phyloP scores from a whole-genome alignment of 345 rosid species.

The Salix caprea region DNA sequence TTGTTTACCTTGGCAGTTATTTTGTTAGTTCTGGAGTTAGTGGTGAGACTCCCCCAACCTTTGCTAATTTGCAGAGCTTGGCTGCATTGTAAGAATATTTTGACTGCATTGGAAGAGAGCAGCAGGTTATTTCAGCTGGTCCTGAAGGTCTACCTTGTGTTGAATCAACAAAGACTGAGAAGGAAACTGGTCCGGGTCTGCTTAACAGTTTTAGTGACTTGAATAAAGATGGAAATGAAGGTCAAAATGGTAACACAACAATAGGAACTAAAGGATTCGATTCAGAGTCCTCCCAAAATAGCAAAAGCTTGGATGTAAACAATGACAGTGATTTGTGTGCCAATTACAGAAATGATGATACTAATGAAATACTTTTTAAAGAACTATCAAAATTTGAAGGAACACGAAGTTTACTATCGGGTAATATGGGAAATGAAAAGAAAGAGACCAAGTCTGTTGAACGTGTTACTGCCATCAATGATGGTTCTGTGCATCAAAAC shows the following conservation, averaged over 20 bases:
- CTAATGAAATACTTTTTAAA: slow-evolving; percentile 32
- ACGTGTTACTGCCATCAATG: slow-evolving; percentile 21
- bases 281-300: slow-evolving; percentile 58
- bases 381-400: slow-evolving; percentile 43
- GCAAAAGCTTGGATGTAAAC: slow-evolving; percentile 46
- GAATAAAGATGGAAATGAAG: slow-evolving; percentile 41
- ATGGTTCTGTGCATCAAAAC: slow-evolving; percentile 23
- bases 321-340: slow-evolving; percentile 42
- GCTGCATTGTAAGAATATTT: too few species aligned
- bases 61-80: too few species aligned
- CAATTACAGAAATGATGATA: slow-evolving; percentile 38
- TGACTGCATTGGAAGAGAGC: slow-evolving; percentile 28
- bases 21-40: too few species aligned
- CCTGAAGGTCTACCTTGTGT: slow-evolving; percentile 33
- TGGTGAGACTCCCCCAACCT: too few species aligned
- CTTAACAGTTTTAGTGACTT: slow-evolving; percentile 41
- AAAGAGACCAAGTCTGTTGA: slow-evolving; percentile 39
- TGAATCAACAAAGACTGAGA: slow-evolving; percentile 35
- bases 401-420: slow-evolving; percentile 32
- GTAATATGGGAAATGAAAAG: slow-evolving; percentile 40
- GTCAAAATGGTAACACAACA: slow-evolving; percentile 32
- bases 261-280: slow-evolving; percentile 46
- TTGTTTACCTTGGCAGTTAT: too few species aligned
- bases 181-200: slow-evolving; percentile 32
- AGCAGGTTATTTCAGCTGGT: slow-evolving; percentile 32